Base-by-base conservation (phyloP, 2,329 filamentous ascomycete species). In the Aspergillus transmontanensis region DNA sequence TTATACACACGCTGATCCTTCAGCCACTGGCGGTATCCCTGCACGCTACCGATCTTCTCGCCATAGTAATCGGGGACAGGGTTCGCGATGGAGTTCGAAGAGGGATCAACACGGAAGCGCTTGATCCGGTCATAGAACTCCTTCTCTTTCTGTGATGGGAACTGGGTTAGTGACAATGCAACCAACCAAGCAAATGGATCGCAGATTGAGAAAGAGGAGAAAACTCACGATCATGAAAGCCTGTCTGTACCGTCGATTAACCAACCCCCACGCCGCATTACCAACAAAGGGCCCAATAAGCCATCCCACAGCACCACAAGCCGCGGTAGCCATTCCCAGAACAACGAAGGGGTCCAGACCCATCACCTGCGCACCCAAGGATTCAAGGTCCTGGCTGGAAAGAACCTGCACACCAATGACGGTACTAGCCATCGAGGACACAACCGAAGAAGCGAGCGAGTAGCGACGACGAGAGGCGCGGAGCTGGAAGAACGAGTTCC, bases 1-100 rank as follows among this genome's bases (percentile, higher is more conserved):
- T 96, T 97, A 82, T 97, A 99, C 11, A 94, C 94, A 66, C 94
- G 86, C 84, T 98, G 95, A 75, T 99, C 95, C 84, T 97, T 98
- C 73, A 99, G 82, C 95, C 95, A 99, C 78, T 93, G 90, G 73
- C 95, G 85, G 79, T 98, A 99, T 54, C 92, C 94, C 59, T 89
- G 85, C 26, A 98, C 93, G 72, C 93, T 97, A 58, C 91, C 92
- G 72, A 99, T 97, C 85, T 97, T 98, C 83, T 99, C 95, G 72
- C 95, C 95, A 74, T 99, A 99, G 81, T 97, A 99, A 77, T 99
- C 95, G 50, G 94, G 94, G 1, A 97, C 92, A 21, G 95, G 95
- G 81, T 98, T 98, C 58, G 92, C 87, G 70, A 95, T 89, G 46
- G 92, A 96, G 66, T 93, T 96, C 59, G 90, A 90, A 19, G 89